Percentiles rank a stretch among this genome's conserved stretches.
Conservation (phyloP, 164 flowering plant genomes). For the Taxillus chinensis region DNA sequence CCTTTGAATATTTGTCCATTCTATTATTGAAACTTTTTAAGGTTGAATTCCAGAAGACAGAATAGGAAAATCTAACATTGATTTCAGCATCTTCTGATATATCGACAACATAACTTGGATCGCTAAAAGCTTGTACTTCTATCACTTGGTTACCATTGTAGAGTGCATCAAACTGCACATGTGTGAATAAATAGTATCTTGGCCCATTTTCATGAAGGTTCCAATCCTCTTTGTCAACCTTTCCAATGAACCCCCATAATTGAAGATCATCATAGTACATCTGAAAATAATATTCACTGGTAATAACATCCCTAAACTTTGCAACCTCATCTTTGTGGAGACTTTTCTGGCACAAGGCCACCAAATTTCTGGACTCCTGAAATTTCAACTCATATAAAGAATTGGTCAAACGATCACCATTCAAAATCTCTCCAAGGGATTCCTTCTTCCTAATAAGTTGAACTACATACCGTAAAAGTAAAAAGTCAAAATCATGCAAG, state of each 20-base stretch:
- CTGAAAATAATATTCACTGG: slow-evolving; percentile 64
- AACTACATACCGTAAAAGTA: slow-evolving; percentile 29
- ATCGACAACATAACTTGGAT: slow-evolving; percentile 58
- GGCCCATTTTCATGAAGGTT: slow-evolving; percentile 12
- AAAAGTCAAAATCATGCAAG: not conserved
- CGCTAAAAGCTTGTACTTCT: slow-evolving; percentile 49
- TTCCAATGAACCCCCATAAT: slow-evolving; percentile 80
- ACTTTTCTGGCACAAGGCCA: slow-evolving; percentile 39
- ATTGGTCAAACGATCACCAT: slow-evolving; percentile 60
- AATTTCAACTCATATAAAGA: slow-evolving; percentile 46
- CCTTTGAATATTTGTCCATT: slow-evolving; percentile 47
- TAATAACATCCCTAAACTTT: slow-evolving; percentile 50
- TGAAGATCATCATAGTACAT: slow-evolving; percentile 86
- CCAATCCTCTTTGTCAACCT: slow-evolving; percentile 35
- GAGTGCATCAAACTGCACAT: slow-evolving; percentile 52
- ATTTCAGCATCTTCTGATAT: slow-evolving; percentile 46
- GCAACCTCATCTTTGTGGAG: slow-evolving; percentile 35
- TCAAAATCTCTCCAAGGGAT: slow-evolving; percentile 68
- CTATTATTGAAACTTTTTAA: slow-evolving; percentile 33
- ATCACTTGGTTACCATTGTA: slow-evolving; percentile 55
- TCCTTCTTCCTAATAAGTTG: slow-evolving; percentile 33
- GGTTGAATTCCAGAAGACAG: slow-evolving; percentile 58
- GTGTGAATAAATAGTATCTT: slow-evolving; percentile 58
- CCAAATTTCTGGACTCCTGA: slow-evolving; percentile 29
- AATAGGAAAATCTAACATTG: slow-evolving; percentile 52